phyloP scores from a whole-genome alignment of 176 grass and related monocot species.

The Puccinellia tenuiflora region DNA sequence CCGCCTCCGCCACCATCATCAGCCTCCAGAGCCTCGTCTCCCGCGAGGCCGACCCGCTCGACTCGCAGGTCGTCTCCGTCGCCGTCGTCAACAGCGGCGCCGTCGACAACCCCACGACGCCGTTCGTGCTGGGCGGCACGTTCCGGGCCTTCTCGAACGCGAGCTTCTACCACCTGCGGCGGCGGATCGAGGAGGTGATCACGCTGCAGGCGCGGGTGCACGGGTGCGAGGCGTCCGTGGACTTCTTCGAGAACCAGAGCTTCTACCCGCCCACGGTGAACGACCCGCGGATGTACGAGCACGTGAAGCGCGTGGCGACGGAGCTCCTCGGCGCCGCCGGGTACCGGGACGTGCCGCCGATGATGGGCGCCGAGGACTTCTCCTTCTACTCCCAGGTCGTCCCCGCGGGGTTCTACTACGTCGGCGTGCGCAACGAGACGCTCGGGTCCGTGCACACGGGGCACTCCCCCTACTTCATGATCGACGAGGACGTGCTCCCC shows the following conservation, averaged over 20 bases:
- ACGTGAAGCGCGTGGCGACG: constrained; percentile 44
- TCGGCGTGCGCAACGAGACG: constrained; percentile 82
- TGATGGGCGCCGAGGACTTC: constrained; percentile 98
- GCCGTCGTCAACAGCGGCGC: constrained; percentile 33
- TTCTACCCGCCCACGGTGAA: constrained; percentile 97
- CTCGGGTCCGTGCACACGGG: constrained; percentile 62
- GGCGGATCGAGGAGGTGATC: constrained; percentile 96
- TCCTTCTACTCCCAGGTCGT: constrained; percentile 85
- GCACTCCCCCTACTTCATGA: constrained; percentile 80
- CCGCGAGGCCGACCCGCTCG: constrained; percentile 79
- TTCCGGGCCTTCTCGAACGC: constrained; percentile 91
- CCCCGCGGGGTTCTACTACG: constrained; percentile 82
- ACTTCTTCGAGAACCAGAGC: constrained; percentile 96
- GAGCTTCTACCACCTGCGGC: constrained; percentile 85
- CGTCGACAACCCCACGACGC: not conserved
- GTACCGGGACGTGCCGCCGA: constrained; percentile 65
- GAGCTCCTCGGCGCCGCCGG: constrained; percentile 34
- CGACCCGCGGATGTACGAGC: constrained; percentile 63
- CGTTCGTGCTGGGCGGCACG: constrained; percentile 60
- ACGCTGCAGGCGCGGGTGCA: constrained; percentile 67
- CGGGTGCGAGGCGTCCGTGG: constrained; percentile 48
- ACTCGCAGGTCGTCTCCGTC: constrained; percentile 94
- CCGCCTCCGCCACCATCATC: constrained; percentile 64
- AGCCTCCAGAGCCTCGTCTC: constrained; percentile 82
- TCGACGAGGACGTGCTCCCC: constrained; percentile 87